Percentiles rank a stretch among this genome's conserved stretches.
These are phyloP conservation scores for Saccharum hybrid DNA, from an alignment of 202 grass and related monocot species.

Conservation along the genomic window DNA sequence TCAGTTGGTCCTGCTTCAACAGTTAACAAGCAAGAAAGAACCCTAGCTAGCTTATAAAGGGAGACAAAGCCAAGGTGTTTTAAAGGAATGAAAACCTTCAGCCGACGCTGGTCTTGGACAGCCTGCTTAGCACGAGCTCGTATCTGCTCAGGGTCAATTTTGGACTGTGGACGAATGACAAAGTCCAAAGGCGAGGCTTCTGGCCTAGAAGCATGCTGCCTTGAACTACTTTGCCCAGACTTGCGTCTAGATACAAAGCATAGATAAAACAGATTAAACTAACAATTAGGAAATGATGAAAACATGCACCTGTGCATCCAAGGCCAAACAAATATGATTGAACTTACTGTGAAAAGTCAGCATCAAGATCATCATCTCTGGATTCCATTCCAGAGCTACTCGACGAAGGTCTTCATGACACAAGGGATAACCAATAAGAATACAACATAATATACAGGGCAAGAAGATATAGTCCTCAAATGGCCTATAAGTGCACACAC, in stretches of 20 bases:
- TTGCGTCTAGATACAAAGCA: slow-evolving; percentile 52
- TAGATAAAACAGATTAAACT: slow-evolving; percentile 19
- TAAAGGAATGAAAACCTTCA: slow-evolving; percentile 56
- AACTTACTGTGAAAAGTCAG: slow-evolving; percentile 90
- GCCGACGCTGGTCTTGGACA: slow-evolving; percentile 67
- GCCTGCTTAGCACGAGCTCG: slow-evolving; percentile 84
- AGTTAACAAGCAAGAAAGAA: slow-evolving; percentile 7
- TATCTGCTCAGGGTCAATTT: slow-evolving; percentile 82
- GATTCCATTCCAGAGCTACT: slow-evolving; percentile 74
- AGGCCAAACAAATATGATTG: background rate
- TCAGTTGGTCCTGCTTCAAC: background rate
- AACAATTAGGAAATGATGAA: background rate
- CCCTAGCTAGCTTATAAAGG: background rate
- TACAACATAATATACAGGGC: slow-evolving; percentile 22
- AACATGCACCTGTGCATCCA: background rate
- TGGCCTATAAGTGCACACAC: background rate
- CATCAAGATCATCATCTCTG: slow-evolving; percentile 86
- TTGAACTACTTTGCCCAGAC: slow-evolving; percentile 64
- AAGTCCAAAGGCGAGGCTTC: slow-evolving; percentile 96
- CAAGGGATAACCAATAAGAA: slow-evolving; percentile 15
- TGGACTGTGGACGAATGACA: slow-evolving; percentile 84
- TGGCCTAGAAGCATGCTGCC: slow-evolving; percentile 84
- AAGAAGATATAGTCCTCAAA: slow-evolving; percentile 17
- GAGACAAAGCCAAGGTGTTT: background rate
- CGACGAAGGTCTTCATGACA: slow-evolving; percentile 59